Base-by-base conservation (phyloP, 2,329 filamentous ascomycete genomes). In the Fusarium xylarioides region DNA sequence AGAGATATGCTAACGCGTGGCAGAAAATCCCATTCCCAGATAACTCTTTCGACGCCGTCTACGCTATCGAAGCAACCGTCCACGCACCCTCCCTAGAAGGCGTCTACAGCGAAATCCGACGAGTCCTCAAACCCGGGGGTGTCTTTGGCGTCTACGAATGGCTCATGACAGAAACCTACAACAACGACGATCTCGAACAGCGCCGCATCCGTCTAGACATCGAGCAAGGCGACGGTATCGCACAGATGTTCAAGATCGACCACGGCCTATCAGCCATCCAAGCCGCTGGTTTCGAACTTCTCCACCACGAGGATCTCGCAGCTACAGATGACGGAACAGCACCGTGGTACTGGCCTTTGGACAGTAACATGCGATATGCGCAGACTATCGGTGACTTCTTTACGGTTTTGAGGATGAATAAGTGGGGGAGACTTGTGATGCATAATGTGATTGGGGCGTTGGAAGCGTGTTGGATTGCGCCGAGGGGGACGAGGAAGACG, bases 111-210 rank as follows among this genome's bases (percentile, higher is more conserved):
- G 92, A 98, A 83, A 98, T 98, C 79, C 95, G 92, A 89, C 93
- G 94, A 42, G 95, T 98, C n/a, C 88, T 99, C 72, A 99, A 98
- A 88, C 96, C 96, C 26, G 96, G 96, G 63, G 95, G 96, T 81
- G 87, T 94, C 52, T 99, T 98, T 77, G 96, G 95, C 79, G 95
- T 98, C 49, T 99, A 98, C 85, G 96, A 99, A 84, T 98, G 96
- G 96, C 88, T 98, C 80, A 98, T 99, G 96, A 98, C 95, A 11
- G 95, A 98, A 68, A 86, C 91, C 21, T 99, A 98, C 84, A 92
- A 98, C 85, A 95, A 97, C 81, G 87, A 92, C 69, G 94, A 98
- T 86, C 83, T 93, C 1, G 87, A 91, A 78, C 96, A 98, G 85
- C 93, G 95, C 74, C 90, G 93, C 79, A 96, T 98, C 80, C 93